Evolutionary conservation across 2,329 filamentous ascomycete species (phyloP), one percentile per base, ranked within the genome.

Genomic region (Trichoderma aggressivum): DNA sequence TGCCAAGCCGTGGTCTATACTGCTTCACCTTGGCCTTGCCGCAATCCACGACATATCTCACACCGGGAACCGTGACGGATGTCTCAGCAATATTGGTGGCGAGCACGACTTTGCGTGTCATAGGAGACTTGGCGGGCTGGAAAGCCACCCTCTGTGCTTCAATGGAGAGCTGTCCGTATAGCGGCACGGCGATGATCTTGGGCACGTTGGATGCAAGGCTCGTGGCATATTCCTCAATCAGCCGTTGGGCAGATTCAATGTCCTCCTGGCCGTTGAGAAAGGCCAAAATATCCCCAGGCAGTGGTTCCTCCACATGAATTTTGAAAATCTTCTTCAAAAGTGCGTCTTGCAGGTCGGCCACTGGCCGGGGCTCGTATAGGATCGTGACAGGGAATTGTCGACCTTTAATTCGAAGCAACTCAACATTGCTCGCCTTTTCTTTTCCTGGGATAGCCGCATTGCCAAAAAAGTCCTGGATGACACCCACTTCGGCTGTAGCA

Each of bases 81-180:
- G 96, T 98, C 80, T 99, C 96, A n/a, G 96, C 96, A 76, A 99
- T 98, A 77, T 99, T 99, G 16, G 96, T 99, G 0, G 94, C 91
- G 0, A 99, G 84, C 0, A 99, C 94, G 14, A 98, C 87, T 78
- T 98, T 98, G 56, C 96, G 88, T 0, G 93, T 97, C 70, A 86
- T 87, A n/a, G 86, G 86, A 3, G 89, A 88, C 70, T 89, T 89
- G 26, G 92, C 87, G 1, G 92, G 92, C 69, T 91, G 85, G 79
- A 99, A 98, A 11, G 97, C 94, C 26, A 90, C 88, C 74, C 97
- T 92, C 76, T 99, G 96, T 0, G 92, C 92, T 67, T 91, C 88
- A 75, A 96, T 94, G 1, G 95, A 92, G 7, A 99, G 86, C 43
- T 97, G 94, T 2, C 96, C 96, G 77, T 97, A 98, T 0, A 99